phyloP scores from a whole-genome alignment of 148 eudicot species.

The Nyssa sinensis region DNA sequence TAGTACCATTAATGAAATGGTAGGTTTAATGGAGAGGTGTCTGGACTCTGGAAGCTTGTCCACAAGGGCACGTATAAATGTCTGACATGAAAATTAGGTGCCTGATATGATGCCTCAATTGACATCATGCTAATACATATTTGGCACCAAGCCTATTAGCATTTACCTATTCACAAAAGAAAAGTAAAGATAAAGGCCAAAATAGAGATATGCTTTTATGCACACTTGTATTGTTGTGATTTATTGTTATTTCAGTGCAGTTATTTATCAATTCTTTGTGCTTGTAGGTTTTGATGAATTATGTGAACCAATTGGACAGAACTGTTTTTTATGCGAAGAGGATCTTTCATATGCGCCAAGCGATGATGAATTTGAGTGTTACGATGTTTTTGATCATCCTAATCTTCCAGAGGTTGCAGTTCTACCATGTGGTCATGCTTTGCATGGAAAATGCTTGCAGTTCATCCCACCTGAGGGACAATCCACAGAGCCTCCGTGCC shows the following conservation, averaged over 20 bases:
- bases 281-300: neutral
- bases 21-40: neutral
- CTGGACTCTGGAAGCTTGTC: neutral
- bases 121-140: neutral
- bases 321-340: slow-evolving; percentile 28
- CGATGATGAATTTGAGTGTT: neutral
- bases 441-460: slow-evolving; percentile 39
- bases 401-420: slow-evolving; percentile 34
- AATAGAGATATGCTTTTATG: neutral
- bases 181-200: neutral
- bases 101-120: neutral
- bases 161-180: too few relatives aligned
- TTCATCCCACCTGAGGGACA: slow-evolving; percentile 12
- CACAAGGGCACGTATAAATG: neutral
- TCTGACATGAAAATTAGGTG: neutral
- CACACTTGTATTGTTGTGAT: neutral
- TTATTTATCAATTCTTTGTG: neutral
- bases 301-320: slow-evolving; percentile 3
- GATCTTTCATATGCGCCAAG: slow-evolving; percentile 31
- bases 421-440: slow-evolving; percentile 52
- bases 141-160: too few relatives aligned
- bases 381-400: slow-evolving; percentile 10
- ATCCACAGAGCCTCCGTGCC: slow-evolving; percentile 35
- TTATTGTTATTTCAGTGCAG: neutral
- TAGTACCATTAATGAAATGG: neutral